A percentile compares a stretch with the other conserved stretches of the same genome.
Evolutionary conservation across 768 basidiomycete species (phyloP).

Genomic region (Leccinellum luteum): DNA sequence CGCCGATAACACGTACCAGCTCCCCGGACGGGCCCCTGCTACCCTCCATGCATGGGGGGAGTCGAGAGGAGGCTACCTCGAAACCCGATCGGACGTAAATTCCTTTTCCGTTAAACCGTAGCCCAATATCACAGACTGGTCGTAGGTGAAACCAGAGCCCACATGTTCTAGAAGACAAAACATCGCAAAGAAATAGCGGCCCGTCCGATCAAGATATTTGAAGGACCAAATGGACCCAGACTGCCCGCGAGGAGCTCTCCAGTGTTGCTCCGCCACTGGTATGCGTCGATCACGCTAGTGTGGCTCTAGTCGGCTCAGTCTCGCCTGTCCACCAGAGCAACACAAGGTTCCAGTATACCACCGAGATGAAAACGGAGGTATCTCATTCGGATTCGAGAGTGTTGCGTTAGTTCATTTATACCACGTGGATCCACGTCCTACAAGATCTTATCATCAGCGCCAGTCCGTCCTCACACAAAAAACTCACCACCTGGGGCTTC

Average conservation of each 20-base stretch:
- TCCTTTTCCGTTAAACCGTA: neutral
- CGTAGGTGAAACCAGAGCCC: neutral
- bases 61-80: too few relatives aligned
- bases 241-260: neutral
- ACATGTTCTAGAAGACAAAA: neutral
- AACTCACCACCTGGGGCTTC: neutral
- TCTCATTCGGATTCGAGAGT: neutral
- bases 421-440: neutral
- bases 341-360: neutral
- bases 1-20: neutral
- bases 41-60: neutral
- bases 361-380: neutral
- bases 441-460: constrained; percentile 4
- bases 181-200: neutral
- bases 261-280: neutral
- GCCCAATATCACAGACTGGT: neutral
- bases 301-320: neutral
- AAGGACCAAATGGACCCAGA: neutral
- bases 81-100: neutral
- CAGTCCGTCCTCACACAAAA: too few relatives aligned
- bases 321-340: neutral
- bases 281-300: neutral
- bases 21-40: neutral
- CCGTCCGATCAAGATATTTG: neutral
- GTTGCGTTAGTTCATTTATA: neutral